A percentile compares a stretch with the other conserved stretches of the same genome.
Evolutionary conservation across 176 grass and related monocot genomes (phyloP).

Genomic region (Carex scoparia): DNA sequence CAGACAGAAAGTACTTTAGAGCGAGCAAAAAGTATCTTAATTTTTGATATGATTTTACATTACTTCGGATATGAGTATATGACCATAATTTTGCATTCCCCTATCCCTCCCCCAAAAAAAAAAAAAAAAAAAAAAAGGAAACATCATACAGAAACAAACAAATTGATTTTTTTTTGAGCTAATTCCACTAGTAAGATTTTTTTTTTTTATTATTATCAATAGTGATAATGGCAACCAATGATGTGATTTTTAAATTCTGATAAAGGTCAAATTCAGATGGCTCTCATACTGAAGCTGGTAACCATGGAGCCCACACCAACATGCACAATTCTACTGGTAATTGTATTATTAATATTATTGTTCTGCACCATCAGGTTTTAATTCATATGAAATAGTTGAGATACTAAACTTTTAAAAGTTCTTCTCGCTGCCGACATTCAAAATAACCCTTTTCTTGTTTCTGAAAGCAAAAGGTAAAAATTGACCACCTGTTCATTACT

Average conservation of each 20-base stretch:
- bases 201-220: neutral
- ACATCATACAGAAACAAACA: neutral
- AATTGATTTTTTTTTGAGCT: neutral
- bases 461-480: neutral
- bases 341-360: constrained; percentile 25
- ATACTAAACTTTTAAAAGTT: neutral
- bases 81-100: neutral
- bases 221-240: neutral
- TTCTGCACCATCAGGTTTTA: neutral
- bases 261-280: constrained; percentile 62
- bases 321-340: constrained; percentile 46
- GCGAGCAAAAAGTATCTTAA: no score
- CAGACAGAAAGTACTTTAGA: neutral
- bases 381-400: neutral
- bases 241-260: constrained; percentile 27
- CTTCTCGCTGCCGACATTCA: neutral
- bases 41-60: neutral
- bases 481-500: neutral
- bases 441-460: neutral
- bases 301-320: constrained; percentile 34
- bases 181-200: neutral
- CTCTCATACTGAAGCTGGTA: constrained; percentile 41
- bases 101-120: neutral
- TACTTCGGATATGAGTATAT: neutral
- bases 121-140: neutral